phyloP scores from a whole-genome alignment of 2,329 filamentous ascomycete species.

The Didymella glomerata region DNA sequence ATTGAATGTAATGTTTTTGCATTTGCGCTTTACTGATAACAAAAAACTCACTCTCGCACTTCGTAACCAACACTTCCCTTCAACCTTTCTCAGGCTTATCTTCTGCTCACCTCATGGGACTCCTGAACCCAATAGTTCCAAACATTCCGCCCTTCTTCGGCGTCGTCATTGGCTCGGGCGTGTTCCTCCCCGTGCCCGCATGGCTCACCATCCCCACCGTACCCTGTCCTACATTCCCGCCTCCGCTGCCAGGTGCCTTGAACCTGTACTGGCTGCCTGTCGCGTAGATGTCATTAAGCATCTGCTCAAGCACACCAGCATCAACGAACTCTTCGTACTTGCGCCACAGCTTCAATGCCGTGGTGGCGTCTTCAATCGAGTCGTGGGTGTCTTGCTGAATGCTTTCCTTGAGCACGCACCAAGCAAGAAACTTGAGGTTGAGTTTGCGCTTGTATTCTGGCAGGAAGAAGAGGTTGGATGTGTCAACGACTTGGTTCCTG shows the following conservation, averaged over 20 bases:
- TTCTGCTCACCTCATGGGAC: conserved; percentile 37
- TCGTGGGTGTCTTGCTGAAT: conserved; percentile 95
- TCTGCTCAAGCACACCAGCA: conserved; percentile 81
- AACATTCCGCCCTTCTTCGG: conserved; percentile 55
- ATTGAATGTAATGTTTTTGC: neutral
- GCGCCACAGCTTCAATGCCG: conserved; percentile 85
- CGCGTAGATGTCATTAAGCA: conserved; percentile 86
- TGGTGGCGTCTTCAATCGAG: conserved; percentile 92
- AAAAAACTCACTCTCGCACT: neutral
- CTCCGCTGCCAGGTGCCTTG: conserved; percentile 45
- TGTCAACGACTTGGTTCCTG: conserved; percentile 89
- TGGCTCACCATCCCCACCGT: conserved; percentile 19
- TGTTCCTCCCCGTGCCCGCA: conserved; percentile 56
- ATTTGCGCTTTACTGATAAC: neutral
- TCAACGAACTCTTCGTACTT: conserved; percentile 92
- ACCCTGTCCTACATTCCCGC: conserved; percentile 14
- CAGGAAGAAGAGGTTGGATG: conserved; percentile 89
- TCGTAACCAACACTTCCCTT: conserved; percentile 8
- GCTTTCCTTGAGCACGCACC: conserved; percentile 85
- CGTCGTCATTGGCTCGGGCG: conserved; percentile 64
- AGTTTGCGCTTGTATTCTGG: conserved; percentile 83
- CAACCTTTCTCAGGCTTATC: neutral
- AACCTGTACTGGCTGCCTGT: conserved; percentile 64
- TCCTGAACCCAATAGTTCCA: conserved; percentile 49
- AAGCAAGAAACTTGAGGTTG: conserved; percentile 88